These are phyloP conservation scores for Thalia dealbata DNA, from an alignment of 176 grass and related monocot genomes.

Conservation along the genomic window DNA sequence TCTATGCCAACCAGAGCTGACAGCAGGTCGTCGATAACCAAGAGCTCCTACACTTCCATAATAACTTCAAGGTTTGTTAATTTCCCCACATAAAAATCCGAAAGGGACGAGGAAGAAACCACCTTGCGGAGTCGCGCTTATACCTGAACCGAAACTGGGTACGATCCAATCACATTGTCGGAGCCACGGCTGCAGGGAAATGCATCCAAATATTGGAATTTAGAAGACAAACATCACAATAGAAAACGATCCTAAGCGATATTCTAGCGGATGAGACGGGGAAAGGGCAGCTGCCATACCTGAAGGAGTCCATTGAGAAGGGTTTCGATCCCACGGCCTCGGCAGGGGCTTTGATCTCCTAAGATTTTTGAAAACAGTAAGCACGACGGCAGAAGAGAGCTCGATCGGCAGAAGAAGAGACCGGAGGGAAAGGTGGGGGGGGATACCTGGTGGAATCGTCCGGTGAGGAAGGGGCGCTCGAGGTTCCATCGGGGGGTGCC, in stretches of 20 bases:
- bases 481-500: slow-evolving; percentile 75
- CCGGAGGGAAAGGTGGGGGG: not conserved
- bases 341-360: slow-evolving; percentile 50
- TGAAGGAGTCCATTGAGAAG: slow-evolving; percentile 54
- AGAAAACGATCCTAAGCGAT: too few relatives aligned
- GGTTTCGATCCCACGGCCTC: slow-evolving; percentile 42
- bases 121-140: not conserved
- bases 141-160: slow-evolving; percentile 81
- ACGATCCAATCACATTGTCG: slow-evolving; percentile 80
- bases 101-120: not conserved
- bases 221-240: not conserved
- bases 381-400: not conserved
- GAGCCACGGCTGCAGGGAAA: slow-evolving; percentile 40
- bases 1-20: slow-evolving; percentile 86
- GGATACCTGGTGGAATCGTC: slow-evolving; percentile 76
- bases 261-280: not conserved
- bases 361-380: slow-evolving; percentile 15
- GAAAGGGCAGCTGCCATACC: slow-evolving; percentile 17
- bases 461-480: slow-evolving; percentile 84
- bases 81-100: not conserved
- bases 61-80: slow-evolving; percentile 4
- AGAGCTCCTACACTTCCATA: slow-evolving; percentile 59
- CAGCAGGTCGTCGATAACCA: slow-evolving; percentile 94
- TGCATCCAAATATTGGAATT: not conserved
- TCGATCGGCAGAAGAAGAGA: not conserved